Evolutionary conservation across 257 asterid species (phyloP), one percentile per base, ranked within the genome.

Genomic region (Penstemon davidsonii): DNA sequence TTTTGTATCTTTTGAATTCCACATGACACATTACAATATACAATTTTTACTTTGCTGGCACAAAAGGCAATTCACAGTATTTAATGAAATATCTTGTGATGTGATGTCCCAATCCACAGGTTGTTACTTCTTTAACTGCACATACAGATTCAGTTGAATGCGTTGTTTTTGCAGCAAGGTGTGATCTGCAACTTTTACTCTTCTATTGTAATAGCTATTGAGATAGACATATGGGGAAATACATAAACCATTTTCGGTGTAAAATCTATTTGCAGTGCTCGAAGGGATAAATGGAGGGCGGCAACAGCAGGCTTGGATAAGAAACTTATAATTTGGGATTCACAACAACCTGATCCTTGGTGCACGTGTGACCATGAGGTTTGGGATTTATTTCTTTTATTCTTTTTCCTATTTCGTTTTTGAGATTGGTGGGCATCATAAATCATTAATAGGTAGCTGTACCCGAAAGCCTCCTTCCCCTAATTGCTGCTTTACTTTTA

Each of bases 231-330:
- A 11, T 36, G 68, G 47, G 33, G 46, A 8, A 62, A 39, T 57
- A 0, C 13, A 38, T 8, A 55, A 68, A 38, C 55, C 11, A 81
- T 43, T 15, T 40, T 37, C 78, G 41, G 36, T 49, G 50, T 68
- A 37, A 69, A 52, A 46, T 64, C 5, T 66, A 5, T 42, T 70
- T 62, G 74, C 81, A 92, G 98, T 75, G 76, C 86, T 54, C 84
- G 85, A 18, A 81, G 88, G 50, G 82, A 74, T 57, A 66, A 73
- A 54, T 78, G 84, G 86, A 84, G 79, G 77, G 97, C 81, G 45
- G 98, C 97, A 71, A 90, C 96, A 3, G 99, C 96, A 56, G 83
- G 96, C 79, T 75, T 86, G 96, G 98, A 92, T 80, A 77, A 77
- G 70, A 92, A 90, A 81, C 97, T 92, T 44, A 76, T 85, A 62